These are phyloP conservation scores for Fomes fomentarius DNA, from an alignment of 1,284 basidiomycete species.

Conservation along the genomic window DNA sequence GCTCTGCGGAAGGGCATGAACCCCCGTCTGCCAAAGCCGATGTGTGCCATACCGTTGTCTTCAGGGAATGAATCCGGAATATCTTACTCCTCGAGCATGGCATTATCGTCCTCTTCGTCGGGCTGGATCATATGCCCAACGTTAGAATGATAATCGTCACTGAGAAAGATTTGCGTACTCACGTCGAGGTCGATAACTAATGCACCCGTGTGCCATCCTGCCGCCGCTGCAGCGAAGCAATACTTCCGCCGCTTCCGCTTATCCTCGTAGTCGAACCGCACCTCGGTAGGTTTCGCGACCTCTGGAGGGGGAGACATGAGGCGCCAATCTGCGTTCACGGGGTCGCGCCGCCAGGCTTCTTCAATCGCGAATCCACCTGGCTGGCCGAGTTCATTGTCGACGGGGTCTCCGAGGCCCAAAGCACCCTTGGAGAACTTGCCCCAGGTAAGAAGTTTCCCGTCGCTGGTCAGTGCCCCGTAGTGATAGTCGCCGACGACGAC, in stretches of 20 bases:
- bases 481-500: conserved; percentile 92
- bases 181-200: conserved; percentile 82
- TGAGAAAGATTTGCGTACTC: too few species aligned
- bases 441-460: conserved; percentile 85
- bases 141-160: too few species aligned
- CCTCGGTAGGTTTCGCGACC: conserved; percentile 65
- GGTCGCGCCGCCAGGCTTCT: conserved; percentile 35
- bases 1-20: too few species aligned
- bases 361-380: conserved; percentile 63
- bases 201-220: conserved; percentile 89
- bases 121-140: too few species aligned
- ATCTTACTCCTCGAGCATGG: conserved; percentile 2
- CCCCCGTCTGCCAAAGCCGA: too few species aligned
- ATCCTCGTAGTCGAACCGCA: conserved; percentile 65
- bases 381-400: conserved; percentile 47
- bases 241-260: conserved; percentile 59
- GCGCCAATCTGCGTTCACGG: conserved; percentile 33
- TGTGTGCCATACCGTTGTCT: too few species aligned
- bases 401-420: conserved; percentile 80
- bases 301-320: conserved; percentile 41
- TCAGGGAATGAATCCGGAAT: conserved; percentile 20
- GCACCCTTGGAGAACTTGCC: conserved; percentile 80
- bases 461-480: conserved; percentile 78
- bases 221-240: conserved; percentile 77
- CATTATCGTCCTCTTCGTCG: conserved; percentile 16